A percentile compares a stretch with the other conserved stretches of the same genome.
phyloP scores from a whole-genome alignment of 352 stramenopile genomes.

The Phytophthora pistaciae region DNA sequence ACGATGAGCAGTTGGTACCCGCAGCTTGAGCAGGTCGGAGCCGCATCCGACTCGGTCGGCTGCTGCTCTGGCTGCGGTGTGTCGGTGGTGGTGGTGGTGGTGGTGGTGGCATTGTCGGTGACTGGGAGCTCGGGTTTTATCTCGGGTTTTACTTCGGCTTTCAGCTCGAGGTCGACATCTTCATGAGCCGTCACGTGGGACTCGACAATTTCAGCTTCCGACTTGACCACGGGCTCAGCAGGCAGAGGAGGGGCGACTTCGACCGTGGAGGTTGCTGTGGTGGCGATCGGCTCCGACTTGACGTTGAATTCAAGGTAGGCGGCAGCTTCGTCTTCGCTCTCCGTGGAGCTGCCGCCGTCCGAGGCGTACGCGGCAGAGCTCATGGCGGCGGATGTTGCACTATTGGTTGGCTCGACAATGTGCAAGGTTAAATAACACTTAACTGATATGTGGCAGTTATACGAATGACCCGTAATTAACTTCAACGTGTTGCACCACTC shows the following conservation, averaged over 20 bases:
- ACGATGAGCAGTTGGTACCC: constrained; percentile 17
- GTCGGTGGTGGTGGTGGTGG: too few relatives aligned
- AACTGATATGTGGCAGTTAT: neutral
- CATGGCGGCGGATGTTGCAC: constrained; percentile 2
- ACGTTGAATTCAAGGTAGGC: constrained; percentile 11
- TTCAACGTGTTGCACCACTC: too few relatives aligned
- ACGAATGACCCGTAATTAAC: neutral
- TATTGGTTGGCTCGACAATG: neutral
- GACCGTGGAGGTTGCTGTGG: neutral
- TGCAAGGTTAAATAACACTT: neutral
- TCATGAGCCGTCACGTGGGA: constrained; percentile 3
- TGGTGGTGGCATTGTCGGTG: neutral
- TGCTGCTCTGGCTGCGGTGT: neutral
- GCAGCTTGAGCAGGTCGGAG: constrained; percentile 21
- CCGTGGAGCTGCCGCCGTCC: constrained; percentile 28
- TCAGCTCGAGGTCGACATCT: neutral
- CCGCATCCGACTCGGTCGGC: neutral
- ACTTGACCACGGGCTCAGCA: constrained; percentile 13
- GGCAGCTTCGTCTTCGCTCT: constrained; percentile 22
- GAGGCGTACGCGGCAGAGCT: constrained; percentile 12
- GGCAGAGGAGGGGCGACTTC: neutral
- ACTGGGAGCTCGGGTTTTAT: constrained; percentile 9
- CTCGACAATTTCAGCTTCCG: constrained; percentile 19
- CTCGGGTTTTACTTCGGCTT: constrained; percentile 21
- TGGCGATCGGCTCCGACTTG: constrained; percentile 11